Evolutionary conservation across 225 moss, liverwort and hornwort species (phyloP).

Genomic region (Ulota crispa): DNA sequence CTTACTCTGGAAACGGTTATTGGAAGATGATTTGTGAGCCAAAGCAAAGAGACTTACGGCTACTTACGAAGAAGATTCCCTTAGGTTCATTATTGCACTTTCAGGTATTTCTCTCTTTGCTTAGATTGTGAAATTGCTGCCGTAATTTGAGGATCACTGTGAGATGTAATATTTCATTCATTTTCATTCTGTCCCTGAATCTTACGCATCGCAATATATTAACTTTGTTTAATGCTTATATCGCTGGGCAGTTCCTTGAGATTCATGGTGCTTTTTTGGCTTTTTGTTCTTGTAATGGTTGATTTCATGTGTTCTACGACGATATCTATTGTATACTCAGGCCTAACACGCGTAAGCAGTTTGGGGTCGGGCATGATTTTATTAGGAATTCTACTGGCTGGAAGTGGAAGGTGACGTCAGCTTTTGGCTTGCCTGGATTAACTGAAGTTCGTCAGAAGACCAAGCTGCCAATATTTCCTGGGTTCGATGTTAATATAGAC

Average conservation of each 20-base stretch:
- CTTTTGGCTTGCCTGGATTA: constrained; percentile 64
- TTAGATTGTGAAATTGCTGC: not conserved
- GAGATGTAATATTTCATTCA: not conserved
- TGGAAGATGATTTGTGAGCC: constrained; percentile 95
- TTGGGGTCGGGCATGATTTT: constrained; percentile 93
- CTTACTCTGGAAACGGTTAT: constrained; percentile 59
- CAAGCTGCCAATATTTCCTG: constrained; percentile 75
- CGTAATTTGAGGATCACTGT: not conserved
- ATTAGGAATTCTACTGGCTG: constrained; percentile 78
- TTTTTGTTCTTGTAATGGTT: not conserved
- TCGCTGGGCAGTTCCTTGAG: not conserved
- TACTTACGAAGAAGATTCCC: constrained; percentile 93
- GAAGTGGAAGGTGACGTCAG: constrained; percentile 97
- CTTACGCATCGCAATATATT: not conserved
- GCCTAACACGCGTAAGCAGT: constrained; percentile 47
- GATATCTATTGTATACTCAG: not conserved
- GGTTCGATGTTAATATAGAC: constrained; percentile 76
- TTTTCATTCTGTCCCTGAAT: not conserved
- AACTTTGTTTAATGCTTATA: not conserved
- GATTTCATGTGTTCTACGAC: not conserved
- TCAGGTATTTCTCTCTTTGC: constrained; percentile 35
- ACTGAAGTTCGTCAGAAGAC: constrained; percentile 80
- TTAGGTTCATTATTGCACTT: constrained; percentile 58
- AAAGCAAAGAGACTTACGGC: constrained; percentile 73
- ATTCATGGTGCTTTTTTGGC: not conserved